A percentile compares a stretch with the other conserved stretches of the same genome.
Conservation (phyloP, 441 rosid genomes). For the Eugenia klotzschiana region DNA sequence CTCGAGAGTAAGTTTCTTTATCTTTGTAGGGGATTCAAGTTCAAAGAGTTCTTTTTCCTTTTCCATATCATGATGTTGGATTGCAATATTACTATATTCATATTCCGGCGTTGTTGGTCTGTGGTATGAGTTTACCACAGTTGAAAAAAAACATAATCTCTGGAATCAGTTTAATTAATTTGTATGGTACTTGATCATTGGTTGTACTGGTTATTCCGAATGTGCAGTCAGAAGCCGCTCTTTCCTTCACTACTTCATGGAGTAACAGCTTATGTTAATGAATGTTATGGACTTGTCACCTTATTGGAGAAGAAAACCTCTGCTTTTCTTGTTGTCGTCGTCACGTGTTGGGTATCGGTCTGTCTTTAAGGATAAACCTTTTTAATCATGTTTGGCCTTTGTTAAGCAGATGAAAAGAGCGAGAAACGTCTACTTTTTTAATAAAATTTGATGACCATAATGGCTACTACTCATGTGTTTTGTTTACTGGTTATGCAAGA, state of each 20-base stretch:
- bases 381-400: background rate
- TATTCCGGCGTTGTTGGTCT: background rate
- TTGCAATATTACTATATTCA: background rate
- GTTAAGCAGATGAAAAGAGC: background rate
- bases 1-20: background rate
- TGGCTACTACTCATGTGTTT: background rate
- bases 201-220: background rate
- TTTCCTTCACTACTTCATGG: background rate
- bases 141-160: background rate
- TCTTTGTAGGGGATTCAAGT: background rate
- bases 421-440: background rate
- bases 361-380: background rate
- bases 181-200: background rate
- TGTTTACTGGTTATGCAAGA: background rate
- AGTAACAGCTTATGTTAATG: background rate
- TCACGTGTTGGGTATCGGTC: background rate
- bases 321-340: background rate
- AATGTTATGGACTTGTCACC: background rate
- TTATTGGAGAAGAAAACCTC: background rate
- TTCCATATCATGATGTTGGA: background rate
- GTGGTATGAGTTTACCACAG: background rate
- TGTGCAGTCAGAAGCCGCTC: background rate
- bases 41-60: background rate
- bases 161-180: background rate
- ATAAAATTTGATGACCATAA: background rate